These are phyloP conservation scores for Euphorbia pulcherrima DNA, from an alignment of 345 rosid genomes.

Conservation along the genomic window DNA sequence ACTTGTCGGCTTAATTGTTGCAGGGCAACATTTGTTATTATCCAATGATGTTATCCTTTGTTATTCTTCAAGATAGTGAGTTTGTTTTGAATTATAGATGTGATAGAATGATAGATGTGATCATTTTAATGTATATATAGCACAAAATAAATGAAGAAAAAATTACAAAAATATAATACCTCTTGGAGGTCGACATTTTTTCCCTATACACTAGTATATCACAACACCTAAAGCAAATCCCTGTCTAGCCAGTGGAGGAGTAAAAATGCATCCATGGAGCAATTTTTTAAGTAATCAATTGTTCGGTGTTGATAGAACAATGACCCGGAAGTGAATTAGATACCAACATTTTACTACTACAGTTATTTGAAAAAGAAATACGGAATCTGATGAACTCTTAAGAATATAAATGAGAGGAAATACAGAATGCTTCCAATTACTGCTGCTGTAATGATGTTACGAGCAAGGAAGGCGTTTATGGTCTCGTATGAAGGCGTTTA, in stretches of 20 bases:
- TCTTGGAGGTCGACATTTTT: constrained; percentile 1
- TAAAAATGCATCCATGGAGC: not conserved
- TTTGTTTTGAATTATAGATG: too few relatives aligned
- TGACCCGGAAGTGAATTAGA: not conserved
- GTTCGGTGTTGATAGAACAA: not conserved
- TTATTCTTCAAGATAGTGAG: too few relatives aligned
- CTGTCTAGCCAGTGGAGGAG: not conserved
- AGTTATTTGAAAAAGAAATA: not conserved
- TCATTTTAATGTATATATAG: not conserved
- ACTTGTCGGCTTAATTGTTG: not conserved
- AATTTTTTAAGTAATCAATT: not conserved
- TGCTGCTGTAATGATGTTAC: constrained; percentile 55
- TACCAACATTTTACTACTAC: constrained; percentile 3
- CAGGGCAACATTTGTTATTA: not conserved
- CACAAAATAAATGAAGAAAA: not conserved
- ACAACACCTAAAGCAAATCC: constrained; percentile 6
- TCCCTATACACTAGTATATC: constrained; percentile 15
- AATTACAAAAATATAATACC: constrained; percentile 3
- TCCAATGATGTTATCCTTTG: too few relatives aligned
- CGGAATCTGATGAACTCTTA: constrained; percentile 52
- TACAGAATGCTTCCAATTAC: constrained; percentile 59
- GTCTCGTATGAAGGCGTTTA: too few relatives aligned
- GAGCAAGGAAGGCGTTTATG: constrained; percentile 63
- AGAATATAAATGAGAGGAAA: constrained; percentile 56
- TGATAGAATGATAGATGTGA: too few relatives aligned